Base-by-base conservation (phyloP, 225 moss, liverwort and hornwort genomes). In the Thuidium tamariscinum region DNA sequence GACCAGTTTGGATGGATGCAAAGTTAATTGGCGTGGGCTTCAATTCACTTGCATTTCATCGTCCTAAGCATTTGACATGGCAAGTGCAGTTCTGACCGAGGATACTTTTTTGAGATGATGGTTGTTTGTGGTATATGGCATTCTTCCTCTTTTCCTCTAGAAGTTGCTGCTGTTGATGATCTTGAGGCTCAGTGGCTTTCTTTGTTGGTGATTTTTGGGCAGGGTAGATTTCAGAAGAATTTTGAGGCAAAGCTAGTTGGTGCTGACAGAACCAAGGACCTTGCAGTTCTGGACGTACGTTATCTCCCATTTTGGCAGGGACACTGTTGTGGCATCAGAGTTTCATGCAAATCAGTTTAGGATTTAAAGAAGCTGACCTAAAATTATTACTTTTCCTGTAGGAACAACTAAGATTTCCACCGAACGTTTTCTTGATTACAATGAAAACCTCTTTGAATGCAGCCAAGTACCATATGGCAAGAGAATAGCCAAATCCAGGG, bases 141-240 rank as follows among this genome's bases (percentile, higher is more conserved):
- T 80, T 69, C 30, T 42, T 79, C 85, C 61, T 69, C 62, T 80
- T 65, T 52, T 37, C n/a, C n/a, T n/a, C n/a, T n/a, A n/a, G n/a
- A n/a, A n/a, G n/a, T 79, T 61, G 63, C 61, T 61, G 37, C 55
- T 57, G 42, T 74, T 82, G 60, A 41, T 90, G 82, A 81, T n/a
- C 55, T 87, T 78, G 85, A 89, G 87, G 49, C 79, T 87, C 68
- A 89, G 82, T 86, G 81, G 49, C 71, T 92, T 83, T 86, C 63
- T 73, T 73, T 82, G 84, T 83, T 89, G 77, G 81, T 89, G 83
- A 54, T 88, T 90, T 90, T 77, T 86, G 91, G 91, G 86, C 91
- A 89, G 92, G 92, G 90, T 91, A 94, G 94, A 86, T 93, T 60
- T 90, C 94, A 94, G 93, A 94, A 93, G 94, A 94, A 94, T 85